Evolutionary conservation across 805 yeast genomes (phyloP).

Genomic region (Allodekkera sacchari): DNA sequence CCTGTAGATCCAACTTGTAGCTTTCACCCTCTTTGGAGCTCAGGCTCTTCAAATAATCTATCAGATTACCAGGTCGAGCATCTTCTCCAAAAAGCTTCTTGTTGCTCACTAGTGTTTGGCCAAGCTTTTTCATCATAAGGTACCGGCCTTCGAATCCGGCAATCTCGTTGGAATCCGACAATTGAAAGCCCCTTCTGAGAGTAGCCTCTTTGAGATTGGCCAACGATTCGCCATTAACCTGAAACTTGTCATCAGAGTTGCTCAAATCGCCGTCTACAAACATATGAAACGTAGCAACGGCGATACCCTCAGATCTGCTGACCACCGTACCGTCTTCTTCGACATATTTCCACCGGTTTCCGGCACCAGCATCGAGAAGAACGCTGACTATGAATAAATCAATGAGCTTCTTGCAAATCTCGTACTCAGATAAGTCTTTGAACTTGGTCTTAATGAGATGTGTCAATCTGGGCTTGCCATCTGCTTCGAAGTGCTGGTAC

Average conservation of each 20-base stretch:
- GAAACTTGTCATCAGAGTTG: conserved; percentile 27
- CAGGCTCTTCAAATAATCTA: conserved; percentile 35
- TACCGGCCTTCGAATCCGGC: conserved; percentile 50
- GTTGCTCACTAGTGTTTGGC: conserved; percentile 34
- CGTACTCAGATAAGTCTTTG: conserved; percentile 25
- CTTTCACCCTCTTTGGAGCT: conserved; percentile 12
- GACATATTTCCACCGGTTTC: conserved; percentile 43
- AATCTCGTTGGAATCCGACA: conserved; percentile 37
- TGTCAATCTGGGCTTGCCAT: conserved; percentile 37
- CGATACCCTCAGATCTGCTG: conserved; percentile 54
- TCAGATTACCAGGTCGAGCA: conserved; percentile 38
- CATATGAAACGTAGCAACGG: conserved; percentile 51
- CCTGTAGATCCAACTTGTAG: conserved; percentile 32
- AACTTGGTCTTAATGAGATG: conserved; percentile 30
- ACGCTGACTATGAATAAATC: conserved; percentile 57
- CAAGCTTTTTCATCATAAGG: conserved; percentile 37
- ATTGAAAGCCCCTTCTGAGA: conserved; percentile 39
- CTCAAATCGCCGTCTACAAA: conserved; percentile 39
- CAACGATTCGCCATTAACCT: conserved; percentile 38
- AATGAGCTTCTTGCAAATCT: conserved; percentile 44
- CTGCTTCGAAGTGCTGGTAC: conserved; percentile 56
- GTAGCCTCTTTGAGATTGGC: conserved; percentile 25
- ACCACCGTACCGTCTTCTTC: conserved; percentile 28
- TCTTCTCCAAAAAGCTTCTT: conserved; percentile 31
- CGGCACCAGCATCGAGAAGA: conserved; percentile 62